These are phyloP conservation scores for Haplosporangium gracile DNA, from an alignment of 192 early-diverging fungal genomes.

Conservation along the genomic window DNA sequence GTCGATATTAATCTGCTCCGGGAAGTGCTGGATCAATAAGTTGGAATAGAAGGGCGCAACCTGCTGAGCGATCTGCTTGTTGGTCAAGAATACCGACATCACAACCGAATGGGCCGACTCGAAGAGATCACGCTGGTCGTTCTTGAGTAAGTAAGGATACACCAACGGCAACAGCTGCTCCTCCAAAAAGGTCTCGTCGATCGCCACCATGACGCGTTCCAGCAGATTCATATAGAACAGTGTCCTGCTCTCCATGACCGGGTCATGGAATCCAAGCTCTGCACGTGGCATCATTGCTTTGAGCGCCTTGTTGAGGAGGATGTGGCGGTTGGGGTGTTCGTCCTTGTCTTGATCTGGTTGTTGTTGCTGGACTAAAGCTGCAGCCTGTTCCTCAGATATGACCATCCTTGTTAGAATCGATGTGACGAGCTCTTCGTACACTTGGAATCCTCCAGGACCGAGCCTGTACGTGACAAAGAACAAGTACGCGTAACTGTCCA, in stretches of 20 bases:
- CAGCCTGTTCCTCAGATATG: slow-evolving; percentile 17
- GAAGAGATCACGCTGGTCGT: slow-evolving; percentile 58
- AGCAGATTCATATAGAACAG: slow-evolving; percentile 63
- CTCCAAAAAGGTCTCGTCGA: slow-evolving; percentile 63
- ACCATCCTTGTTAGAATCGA: slow-evolving; percentile 59
- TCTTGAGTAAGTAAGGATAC: slow-evolving; percentile 58
- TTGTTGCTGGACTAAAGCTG: background rate
- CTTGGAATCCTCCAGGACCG: slow-evolving; percentile 60
- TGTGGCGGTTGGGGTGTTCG: slow-evolving; percentile 12
- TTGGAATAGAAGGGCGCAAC: slow-evolving; percentile 64
- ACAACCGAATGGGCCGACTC: slow-evolving; percentile 67
- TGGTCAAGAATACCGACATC: slow-evolving; percentile 60
- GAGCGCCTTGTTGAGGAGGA: slow-evolving; percentile 37
- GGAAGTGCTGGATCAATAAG: slow-evolving; percentile 62
- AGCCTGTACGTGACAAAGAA: slow-evolving; percentile 63
- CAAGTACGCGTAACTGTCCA: slow-evolving; percentile 63
- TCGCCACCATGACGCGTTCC: slow-evolving; percentile 59
- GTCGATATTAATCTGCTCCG: slow-evolving; percentile 57
- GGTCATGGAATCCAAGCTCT: slow-evolving; percentile 34
- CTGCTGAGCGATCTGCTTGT: slow-evolving; percentile 62
- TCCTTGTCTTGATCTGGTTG: slow-evolving; percentile 6
- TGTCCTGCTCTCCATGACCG: slow-evolving; percentile 52
- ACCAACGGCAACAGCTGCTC: slow-evolving; percentile 59
- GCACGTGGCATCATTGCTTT: slow-evolving; percentile 38
- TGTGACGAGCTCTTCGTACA: slow-evolving; percentile 63